Conservation (phyloP, 148 eudicot genomes). For the Rhododendron griersonianum region DNA sequence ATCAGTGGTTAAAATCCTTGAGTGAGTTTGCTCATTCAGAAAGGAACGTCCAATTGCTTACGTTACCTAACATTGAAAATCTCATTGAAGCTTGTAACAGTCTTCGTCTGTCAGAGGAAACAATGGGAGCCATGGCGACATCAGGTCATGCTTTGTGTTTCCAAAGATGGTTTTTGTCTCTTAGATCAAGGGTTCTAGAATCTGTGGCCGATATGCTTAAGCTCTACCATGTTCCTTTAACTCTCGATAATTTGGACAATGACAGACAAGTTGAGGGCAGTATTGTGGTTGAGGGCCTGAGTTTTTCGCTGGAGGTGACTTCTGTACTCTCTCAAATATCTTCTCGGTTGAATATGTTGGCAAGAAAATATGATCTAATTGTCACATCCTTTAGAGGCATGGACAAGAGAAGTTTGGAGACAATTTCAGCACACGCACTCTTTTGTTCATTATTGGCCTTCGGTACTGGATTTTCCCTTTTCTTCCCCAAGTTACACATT, state of each 20-base stretch:
- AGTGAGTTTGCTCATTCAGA: constrained; percentile 47
- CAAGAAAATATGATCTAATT: constrained; percentile 58
- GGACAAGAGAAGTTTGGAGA: constrained; percentile 47
- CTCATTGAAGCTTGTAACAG: constrained; percentile 31
- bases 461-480: constrained; percentile 44
- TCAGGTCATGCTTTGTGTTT: constrained; percentile 40
- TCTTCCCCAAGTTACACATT: constrained; percentile 19
- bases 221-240: constrained; percentile 22
- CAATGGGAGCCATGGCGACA: constrained; percentile 32
- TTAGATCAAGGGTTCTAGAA: constrained; percentile 51
- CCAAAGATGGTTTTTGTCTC: constrained; percentile 69
- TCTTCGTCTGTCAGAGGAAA: constrained; percentile 42
- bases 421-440: constrained; percentile 49
- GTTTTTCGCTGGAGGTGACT: constrained; percentile 13
- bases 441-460: constrained; percentile 74
- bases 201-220: constrained; percentile 43
- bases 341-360: constrained; percentile 41
- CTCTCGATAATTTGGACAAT: constrained; percentile 12
- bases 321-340: constrained; percentile 36
- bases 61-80: constrained; percentile 31
- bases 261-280: constrained; percentile 12
- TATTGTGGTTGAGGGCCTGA: constrained; percentile 3
- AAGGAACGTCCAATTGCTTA: constrained; percentile 36
- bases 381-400: constrained; percentile 59
- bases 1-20: constrained; percentile 63